A percentile compares a stretch with the other conserved stretches of the same genome.
phyloP scores from a whole-genome alignment of 441 rosid genomes.

The Arabidopsis hybrid region DNA sequence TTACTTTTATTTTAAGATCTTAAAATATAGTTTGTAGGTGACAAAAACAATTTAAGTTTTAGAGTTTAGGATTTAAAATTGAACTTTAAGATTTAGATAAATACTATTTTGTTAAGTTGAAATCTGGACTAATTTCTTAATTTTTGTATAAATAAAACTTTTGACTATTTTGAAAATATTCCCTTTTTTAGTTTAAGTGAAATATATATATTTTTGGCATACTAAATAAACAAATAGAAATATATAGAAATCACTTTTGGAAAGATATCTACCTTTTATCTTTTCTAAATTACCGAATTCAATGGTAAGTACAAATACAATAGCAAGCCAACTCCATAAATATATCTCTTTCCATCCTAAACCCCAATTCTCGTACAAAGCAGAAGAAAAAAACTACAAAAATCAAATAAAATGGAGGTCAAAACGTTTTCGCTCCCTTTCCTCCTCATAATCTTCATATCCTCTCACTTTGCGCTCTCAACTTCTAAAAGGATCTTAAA shows the following conservation, averaged over 20 bases:
- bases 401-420: slow-evolving; percentile 5
- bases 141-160: not conserved
- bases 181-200: not conserved
- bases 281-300: not conserved
- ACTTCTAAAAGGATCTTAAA: slow-evolving; percentile 21
- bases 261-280: not conserved
- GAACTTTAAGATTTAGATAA: not conserved
- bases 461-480: slow-evolving; percentile 9
- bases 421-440: slow-evolving; percentile 12
- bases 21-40: not conserved
- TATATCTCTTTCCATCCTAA: not conserved
- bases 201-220: not conserved
- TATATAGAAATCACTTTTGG: not conserved
- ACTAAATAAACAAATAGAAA: not conserved
- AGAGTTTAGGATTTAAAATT: not conserved
- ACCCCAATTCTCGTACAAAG: slow-evolving; percentile 4
- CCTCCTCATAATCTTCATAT: slow-evolving; percentile 17
- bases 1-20: not conserved
- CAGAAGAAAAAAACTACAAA: not conserved
- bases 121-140: not conserved
- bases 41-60: not conserved
- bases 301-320: not conserved
- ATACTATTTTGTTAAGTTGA: not conserved
- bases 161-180: not conserved
- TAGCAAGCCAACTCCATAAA: slow-evolving; percentile 11